Evolutionary conservation across 129 eudicot species (phyloP), one percentile per base, ranked within the genome.

Genomic region (Arctium lappa): DNA sequence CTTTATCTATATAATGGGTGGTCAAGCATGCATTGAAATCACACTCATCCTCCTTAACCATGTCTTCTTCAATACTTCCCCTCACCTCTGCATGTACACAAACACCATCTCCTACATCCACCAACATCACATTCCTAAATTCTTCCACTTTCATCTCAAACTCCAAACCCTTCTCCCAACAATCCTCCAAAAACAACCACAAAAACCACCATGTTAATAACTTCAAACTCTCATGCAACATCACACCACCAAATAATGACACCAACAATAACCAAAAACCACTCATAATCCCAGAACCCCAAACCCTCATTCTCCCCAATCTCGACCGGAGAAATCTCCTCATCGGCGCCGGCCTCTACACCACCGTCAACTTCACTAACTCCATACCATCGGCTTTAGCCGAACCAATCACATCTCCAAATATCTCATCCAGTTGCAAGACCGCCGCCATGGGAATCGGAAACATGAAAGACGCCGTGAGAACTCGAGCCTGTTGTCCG

Each of bases 271-370:
- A 46, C 11, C 16, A 2, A 3, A 46, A 46, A 46, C 16, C 13
- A 46, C 56, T 60, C 8, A 60, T 60, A 60, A 53, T 1, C 65
- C 27, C 27, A 15, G 46, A 60, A 62, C 33, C 72, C 38, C 27
- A 11, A 31, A 34, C n/a, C 4, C 50, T 22, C 80, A 60, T 16
- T n/a, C 53, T 16, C 12, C 39, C 12, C 16, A 80, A 70, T 46
- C 70, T 80, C 6, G 83, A 80, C 69, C 70, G 83, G 11, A 46
- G 83, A 36, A 71, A 80, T 22, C 46, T 80, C 1, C 71, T 80
- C 8, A 69, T 46, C 27, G 83, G 77, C 30, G 68, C 29, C 68
- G 68, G 68, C 29, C 68, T 60, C 68, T 60, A 60, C 9, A 60
- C 68, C 29, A 16, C 68, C 68, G 29, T 29, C 9, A 60, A 60